Evolutionary conservation across 768 basidiomycete species (phyloP).

Genomic region (Lactifluus echinatus): DNA sequence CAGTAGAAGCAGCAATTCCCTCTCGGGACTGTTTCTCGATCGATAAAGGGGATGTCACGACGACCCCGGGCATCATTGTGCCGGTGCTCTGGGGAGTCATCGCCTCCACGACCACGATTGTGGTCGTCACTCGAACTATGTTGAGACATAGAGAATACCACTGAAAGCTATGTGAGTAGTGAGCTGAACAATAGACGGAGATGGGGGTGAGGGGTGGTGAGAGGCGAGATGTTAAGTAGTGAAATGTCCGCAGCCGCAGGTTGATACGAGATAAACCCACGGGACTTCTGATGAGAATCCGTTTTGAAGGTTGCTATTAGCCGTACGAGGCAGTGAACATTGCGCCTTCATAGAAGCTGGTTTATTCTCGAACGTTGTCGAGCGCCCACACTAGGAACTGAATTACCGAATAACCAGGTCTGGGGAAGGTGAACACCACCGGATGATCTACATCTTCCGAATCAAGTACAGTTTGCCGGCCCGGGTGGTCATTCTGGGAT

Average conservation of each 20-base stretch:
- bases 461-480: too few species aligned
- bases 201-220: not conserved
- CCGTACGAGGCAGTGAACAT: not conserved
- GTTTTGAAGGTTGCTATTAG: not conserved
- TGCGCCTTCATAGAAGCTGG: too few species aligned
- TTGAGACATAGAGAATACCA: not conserved
- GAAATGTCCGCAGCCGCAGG: not conserved
- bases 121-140: not conserved
- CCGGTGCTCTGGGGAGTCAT: not conserved
- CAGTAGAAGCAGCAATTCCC: conserved; percentile 25
- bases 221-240: not conserved
- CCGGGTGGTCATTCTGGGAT: too few species aligned
- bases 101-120: not conserved
- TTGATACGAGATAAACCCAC: not conserved
- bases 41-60: not conserved
- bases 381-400: too few species aligned
- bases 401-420: too few species aligned
- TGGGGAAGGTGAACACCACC: too few species aligned
- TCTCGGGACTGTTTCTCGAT: conserved; percentile 8
- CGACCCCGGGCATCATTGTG: conserved; percentile 9
- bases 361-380: too few species aligned
- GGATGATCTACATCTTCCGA: too few species aligned
- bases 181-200: not conserved
- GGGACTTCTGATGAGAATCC: not conserved
- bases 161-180: not conserved